A percentile compares a stretch with the other conserved stretches of the same genome.
phyloP scores from a whole-genome alignment of 2,329 filamentous ascomycete genomes.

The Diaporthe batatas region DNA sequence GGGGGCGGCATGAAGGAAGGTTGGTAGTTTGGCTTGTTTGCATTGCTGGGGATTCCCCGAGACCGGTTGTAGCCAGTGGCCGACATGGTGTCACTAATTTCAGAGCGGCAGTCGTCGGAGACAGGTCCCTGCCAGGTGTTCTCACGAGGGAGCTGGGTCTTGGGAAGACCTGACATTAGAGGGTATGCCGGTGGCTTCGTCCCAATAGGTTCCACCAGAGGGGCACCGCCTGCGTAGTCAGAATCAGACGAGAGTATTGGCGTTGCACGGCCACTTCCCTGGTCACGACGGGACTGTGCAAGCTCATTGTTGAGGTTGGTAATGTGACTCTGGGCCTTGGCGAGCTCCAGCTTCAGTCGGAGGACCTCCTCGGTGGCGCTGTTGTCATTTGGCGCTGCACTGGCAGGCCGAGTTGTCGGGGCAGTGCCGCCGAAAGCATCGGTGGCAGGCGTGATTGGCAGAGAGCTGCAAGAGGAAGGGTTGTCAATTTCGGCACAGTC shows the following conservation, averaged over 20 bases:
- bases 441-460: slow-evolving; percentile 73
- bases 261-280: slow-evolving; percentile 68
- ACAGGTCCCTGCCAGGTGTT: slow-evolving; percentile 61
- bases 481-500: slow-evolving; percentile 78
- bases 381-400: slow-evolving; percentile 60
- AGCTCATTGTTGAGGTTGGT: slow-evolving; percentile 79
- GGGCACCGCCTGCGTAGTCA: slow-evolving; percentile 48
- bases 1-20: slow-evolving; percentile 46
- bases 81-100: slow-evolving; percentile 68
- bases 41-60: slow-evolving; percentile 68
- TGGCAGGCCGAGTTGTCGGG: slow-evolving; percentile 66
- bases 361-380: slow-evolving; percentile 70
- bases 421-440: slow-evolving; percentile 65
- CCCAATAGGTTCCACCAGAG: slow-evolving; percentile 44
- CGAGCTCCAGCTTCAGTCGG: slow-evolving; percentile 78
- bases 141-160: slow-evolving; percentile 57
- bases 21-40: slow-evolving; percentile 57
- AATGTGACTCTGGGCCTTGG: slow-evolving; percentile 78
- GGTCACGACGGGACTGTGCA: slow-evolving; percentile 71
- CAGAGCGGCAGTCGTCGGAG: slow-evolving; percentile 68
- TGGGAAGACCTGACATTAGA: slow-evolving; percentile 50
- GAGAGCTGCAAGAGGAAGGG: slow-evolving; percentile 67
- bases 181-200: slow-evolving; percentile 48
- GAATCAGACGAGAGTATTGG: slow-evolving; percentile 58
- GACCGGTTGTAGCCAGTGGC: slow-evolving; percentile 65